A percentile compares a stretch with the other conserved stretches of the same genome.
phyloP scores from a whole-genome alignment of 441 rosid species.

The Eruca vesicaria region DNA sequence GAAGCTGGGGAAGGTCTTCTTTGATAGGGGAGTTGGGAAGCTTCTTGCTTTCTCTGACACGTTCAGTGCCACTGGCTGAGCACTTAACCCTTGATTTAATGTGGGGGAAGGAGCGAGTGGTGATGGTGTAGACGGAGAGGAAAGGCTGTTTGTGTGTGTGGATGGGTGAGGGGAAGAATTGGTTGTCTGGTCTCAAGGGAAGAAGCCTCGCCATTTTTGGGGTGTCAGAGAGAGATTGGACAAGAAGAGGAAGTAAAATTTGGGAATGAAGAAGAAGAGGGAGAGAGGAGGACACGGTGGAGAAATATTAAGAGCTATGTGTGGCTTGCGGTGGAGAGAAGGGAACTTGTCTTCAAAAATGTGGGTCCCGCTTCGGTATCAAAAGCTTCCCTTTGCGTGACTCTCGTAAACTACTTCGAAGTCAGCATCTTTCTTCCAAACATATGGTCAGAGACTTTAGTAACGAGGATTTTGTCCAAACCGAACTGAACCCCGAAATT shows the following conservation, averaged over 20 bases:
- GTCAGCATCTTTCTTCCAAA: not conserved
- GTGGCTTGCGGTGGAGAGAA: slow-evolving; percentile 41
- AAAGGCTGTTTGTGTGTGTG: slow-evolving; percentile 26
- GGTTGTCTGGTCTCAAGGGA: slow-evolving; percentile 40
- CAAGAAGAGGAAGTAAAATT: not conserved
- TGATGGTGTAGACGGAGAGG: slow-evolving; percentile 29
- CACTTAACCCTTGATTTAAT: slow-evolving; percentile 50
- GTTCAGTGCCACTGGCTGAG: slow-evolving; percentile 57
- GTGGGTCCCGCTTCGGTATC: slow-evolving; percentile 28
- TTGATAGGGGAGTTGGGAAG: slow-evolving; percentile 31
- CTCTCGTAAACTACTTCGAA: not conserved
- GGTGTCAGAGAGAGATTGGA: slow-evolving; percentile 13
- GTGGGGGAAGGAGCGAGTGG: slow-evolving; percentile 43
- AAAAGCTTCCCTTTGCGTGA: slow-evolving; percentile 27
- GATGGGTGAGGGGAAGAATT: slow-evolving; percentile 39
- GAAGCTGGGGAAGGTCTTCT: slow-evolving; percentile 26
- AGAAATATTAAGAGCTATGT: slow-evolving; percentile 24
- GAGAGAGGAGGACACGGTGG: slow-evolving; percentile 50
- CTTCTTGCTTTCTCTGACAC: slow-evolving; percentile 42
- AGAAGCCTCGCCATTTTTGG: slow-evolving; percentile 55
- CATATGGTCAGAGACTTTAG: not conserved
- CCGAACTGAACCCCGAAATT: too few species aligned
- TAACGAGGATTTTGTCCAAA: too few species aligned
- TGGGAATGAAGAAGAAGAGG: not conserved
- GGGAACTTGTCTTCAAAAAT: not conserved